Percentiles rank a stretch among this genome's conserved stretches.
Conservation (phyloP, 1,284 basidiomycete genomes). For the Wolfiporia cocos region DNA sequence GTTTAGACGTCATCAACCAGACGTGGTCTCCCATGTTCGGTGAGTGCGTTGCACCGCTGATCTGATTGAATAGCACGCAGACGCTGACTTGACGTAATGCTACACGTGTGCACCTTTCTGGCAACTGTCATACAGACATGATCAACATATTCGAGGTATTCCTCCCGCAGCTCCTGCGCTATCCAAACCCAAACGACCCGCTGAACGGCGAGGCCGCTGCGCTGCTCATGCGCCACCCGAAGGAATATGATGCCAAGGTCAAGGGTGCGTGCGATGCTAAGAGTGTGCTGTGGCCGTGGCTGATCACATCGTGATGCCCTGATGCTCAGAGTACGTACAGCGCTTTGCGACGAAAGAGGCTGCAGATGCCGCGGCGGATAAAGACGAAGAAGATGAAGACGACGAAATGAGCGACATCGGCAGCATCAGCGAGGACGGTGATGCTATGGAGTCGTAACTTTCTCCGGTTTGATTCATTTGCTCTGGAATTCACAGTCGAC, state of each 20-base stretch:
- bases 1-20: constrained; percentile 95
- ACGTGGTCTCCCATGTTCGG: constrained; percentile 99
- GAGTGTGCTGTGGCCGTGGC: background rate
- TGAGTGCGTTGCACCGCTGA: constrained; percentile 34
- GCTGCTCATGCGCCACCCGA: constrained; percentile 93
- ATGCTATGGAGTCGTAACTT: constrained; percentile 14
- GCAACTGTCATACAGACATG: constrained; percentile 72
- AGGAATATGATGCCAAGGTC: constrained; percentile 90
- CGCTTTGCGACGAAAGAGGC: constrained; percentile 81
- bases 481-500: background rate
- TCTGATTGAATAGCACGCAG: too few species aligned
- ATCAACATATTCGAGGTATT: constrained; percentile 99
- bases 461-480: background rate
- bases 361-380: constrained; percentile 56
- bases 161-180: constrained; percentile 92
- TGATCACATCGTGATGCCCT: background rate
- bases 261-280: constrained; percentile 51
- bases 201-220: constrained; percentile 97
- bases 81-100: too few species aligned
- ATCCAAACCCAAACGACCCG: constrained; percentile 97
- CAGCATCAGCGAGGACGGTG: constrained; percentile 76
- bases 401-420: constrained; percentile 92
- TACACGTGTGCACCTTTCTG: too few species aligned
- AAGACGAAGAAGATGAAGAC: constrained; percentile 68
- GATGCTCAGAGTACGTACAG: constrained; percentile 72